These are phyloP conservation scores for Papiliotrema flavescens DNA, from an alignment of 1,284 basidiomycete species.

Conservation along the genomic window DNA sequence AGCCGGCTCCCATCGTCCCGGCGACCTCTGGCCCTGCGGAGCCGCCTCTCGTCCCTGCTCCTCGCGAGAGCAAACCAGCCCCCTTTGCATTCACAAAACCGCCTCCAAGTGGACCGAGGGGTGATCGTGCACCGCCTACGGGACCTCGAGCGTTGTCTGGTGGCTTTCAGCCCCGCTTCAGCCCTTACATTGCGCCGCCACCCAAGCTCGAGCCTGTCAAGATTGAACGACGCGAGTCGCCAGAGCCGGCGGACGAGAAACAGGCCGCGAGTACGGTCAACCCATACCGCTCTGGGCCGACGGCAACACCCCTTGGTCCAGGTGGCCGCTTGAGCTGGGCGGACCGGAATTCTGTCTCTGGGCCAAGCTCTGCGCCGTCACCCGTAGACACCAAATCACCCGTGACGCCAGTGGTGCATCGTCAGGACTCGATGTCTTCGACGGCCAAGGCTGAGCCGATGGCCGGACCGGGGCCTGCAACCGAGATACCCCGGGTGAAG, in stretches of 20 bases:
- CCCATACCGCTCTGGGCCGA: background rate
- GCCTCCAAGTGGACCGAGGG: conserved; percentile 24
- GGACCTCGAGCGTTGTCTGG: conserved; percentile 26
- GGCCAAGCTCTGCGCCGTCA: background rate
- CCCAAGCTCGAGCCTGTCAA: background rate
- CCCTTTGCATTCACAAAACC: conserved; percentile 4
- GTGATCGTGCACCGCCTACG: conserved; percentile 22
- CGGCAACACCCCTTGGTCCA: background rate
- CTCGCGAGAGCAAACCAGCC: background rate
- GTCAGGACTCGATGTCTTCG: background rate
- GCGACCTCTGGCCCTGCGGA: background rate
- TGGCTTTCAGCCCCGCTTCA: conserved; percentile 8
- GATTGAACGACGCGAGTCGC: background rate
- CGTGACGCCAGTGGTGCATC: background rate
- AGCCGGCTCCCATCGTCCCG: background rate
- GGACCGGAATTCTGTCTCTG: background rate
- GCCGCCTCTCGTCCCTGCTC: background rate
- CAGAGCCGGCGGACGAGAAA: background rate
- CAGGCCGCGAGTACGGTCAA: background rate
- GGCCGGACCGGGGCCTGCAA: background rate
- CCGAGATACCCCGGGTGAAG: background rate
- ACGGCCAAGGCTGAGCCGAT: background rate
- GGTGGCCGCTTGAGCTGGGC: background rate
- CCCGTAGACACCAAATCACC: background rate
- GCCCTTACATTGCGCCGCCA: background rate